Evolutionary conservation across 495 filamentous ascomycete genomes (phyloP).

Genomic region (Polyplosphaeria fusca): DNA sequence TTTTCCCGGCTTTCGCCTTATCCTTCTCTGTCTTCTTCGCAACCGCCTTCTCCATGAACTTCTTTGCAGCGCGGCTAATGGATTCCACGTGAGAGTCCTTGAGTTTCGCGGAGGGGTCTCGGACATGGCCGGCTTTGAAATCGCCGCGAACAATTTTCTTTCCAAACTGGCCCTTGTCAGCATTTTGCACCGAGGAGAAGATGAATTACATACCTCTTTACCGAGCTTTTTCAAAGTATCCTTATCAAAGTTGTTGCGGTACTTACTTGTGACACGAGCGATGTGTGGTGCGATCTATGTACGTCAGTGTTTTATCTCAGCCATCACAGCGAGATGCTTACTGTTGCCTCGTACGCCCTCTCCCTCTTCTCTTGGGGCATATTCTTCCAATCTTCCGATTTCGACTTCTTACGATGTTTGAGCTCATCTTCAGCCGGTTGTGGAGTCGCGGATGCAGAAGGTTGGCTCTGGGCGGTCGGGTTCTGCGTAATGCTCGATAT

Average conservation of each 20-base stretch:
- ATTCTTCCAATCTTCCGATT: slow-evolving; percentile 83
- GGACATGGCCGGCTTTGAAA: slow-evolving; percentile 79
- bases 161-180: slow-evolving; percentile 48
- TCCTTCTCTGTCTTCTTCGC: slow-evolving; percentile 69
- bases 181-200: not conserved
- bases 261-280: slow-evolving; percentile 81
- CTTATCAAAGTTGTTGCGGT: slow-evolving; percentile 75
- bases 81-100: slow-evolving; percentile 74
- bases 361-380: slow-evolving; percentile 80
- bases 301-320: not conserved
- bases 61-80: slow-evolving; percentile 74
- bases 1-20: slow-evolving; percentile 58
- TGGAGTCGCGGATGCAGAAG: slow-evolving; percentile 50
- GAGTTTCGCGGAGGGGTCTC: slow-evolving; percentile 71
- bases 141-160: slow-evolving; percentile 87
- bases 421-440: slow-evolving; percentile 47
- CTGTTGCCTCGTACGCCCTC: slow-evolving; percentile 89
- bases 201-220: slow-evolving; percentile 61
- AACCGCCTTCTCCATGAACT: slow-evolving; percentile 81
- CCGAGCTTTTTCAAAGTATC: slow-evolving; percentile 84
- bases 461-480: slow-evolving; percentile 62
- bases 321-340: slow-evolving; percentile 43
- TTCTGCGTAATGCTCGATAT: slow-evolving; percentile 76
- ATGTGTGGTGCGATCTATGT: slow-evolving; percentile 74
- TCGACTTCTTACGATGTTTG: slow-evolving; percentile 59